Conservation (phyloP, 306 rosid genomes). For the Vicia villosa region DNA sequence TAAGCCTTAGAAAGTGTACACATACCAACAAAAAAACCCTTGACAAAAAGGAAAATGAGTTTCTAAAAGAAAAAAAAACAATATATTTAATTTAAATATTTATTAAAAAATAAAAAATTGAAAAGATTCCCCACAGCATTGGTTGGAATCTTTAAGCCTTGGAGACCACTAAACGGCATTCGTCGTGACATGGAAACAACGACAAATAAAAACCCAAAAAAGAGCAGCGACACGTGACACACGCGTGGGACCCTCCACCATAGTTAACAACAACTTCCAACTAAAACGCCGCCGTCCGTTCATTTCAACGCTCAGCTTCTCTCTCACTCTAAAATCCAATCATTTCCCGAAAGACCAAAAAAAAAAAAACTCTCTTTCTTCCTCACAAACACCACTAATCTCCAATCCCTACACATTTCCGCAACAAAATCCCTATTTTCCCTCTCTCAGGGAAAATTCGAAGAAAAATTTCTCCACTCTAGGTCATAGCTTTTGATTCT, state of each 20-base stretch:
- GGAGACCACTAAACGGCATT: slow-evolving; percentile 30
- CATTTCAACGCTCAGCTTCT: slow-evolving; percentile 47
- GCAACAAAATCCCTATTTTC: slow-evolving; percentile 37
- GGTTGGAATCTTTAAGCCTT: slow-evolving; percentile 30
- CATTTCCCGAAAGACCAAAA: slow-evolving; percentile 39
- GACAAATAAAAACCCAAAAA: not conserved
- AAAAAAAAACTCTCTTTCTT: slow-evolving; percentile 12
- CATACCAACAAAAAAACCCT: too few relatives aligned
- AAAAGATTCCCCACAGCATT: not conserved
- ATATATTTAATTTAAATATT: too few relatives aligned
- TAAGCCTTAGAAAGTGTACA: too few relatives aligned
- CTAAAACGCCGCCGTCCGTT: slow-evolving; percentile 53
- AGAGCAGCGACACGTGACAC: slow-evolving; percentile 20
- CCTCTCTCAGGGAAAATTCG: slow-evolving; percentile 17
- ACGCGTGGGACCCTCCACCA: slow-evolving; percentile 37
- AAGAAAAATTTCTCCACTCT: slow-evolving; percentile 18
- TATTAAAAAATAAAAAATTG: too few relatives aligned
- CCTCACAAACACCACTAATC: slow-evolving; percentile 42
- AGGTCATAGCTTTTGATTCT: slow-evolving; percentile 4
- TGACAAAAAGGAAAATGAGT: too few relatives aligned
- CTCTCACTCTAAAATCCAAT: slow-evolving; percentile 44
- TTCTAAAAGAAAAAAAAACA: too few relatives aligned
- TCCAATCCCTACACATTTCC: slow-evolving; percentile 29
- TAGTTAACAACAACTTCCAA: slow-evolving; percentile 42
- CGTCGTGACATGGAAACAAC: slow-evolving; percentile 9